Percentiles rank a stretch among this genome's conserved stretches.
These are phyloP conservation scores for Amniculicola lignicola DNA, from an alignment of 495 filamentous ascomycete species.

Conservation along the genomic window DNA sequence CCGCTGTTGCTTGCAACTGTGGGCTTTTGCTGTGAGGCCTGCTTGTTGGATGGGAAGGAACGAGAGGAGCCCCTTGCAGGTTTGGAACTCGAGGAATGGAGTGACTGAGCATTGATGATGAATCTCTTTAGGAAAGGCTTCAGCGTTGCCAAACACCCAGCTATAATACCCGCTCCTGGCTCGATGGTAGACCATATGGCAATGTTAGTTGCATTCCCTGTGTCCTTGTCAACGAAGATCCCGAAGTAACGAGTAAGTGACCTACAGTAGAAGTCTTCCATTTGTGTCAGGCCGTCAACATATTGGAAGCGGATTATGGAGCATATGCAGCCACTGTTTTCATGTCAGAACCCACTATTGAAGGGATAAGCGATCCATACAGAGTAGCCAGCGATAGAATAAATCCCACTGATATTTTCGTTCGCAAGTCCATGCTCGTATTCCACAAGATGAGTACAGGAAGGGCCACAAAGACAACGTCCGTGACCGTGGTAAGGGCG, in stretches of 20 bases:
- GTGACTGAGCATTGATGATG: slow-evolving; percentile 9
- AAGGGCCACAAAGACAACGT: slow-evolving; percentile 36
- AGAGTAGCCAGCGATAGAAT: slow-evolving; percentile 36
- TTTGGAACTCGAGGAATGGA: slow-evolving; percentile 3
- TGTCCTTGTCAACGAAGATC: not conserved
- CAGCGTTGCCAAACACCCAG: slow-evolving; percentile 36
- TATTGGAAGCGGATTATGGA: slow-evolving; percentile 37
- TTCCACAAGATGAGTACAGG: slow-evolving; percentile 37
- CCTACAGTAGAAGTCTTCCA: slow-evolving; percentile 40
- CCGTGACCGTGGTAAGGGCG: slow-evolving; percentile 32
- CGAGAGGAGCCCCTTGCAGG: not conserved
- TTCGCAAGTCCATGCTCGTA: slow-evolving; percentile 33
- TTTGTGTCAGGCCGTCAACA: slow-evolving; percentile 31
- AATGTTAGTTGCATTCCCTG: slow-evolving; percentile 35
- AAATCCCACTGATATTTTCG: slow-evolving; percentile 38
- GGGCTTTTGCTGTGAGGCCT: not conserved
- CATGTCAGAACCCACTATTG: not conserved
- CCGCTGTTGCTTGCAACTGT: not conserved
- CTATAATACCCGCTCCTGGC: slow-evolving; percentile 37
- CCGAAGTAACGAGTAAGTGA: not conserved
- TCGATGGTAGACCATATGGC: slow-evolving; percentile 39
- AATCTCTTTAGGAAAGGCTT: slow-evolving; percentile 33
- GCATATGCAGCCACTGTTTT: slow-evolving; percentile 34
- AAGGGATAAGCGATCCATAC: slow-evolving; percentile 16
- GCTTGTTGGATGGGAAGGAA: slow-evolving; percentile 1